Percentiles rank a stretch among this genome's conserved stretches.
Conservation (phyloP, 208 protist species). For the Trypanosoma scelopori region DNA sequence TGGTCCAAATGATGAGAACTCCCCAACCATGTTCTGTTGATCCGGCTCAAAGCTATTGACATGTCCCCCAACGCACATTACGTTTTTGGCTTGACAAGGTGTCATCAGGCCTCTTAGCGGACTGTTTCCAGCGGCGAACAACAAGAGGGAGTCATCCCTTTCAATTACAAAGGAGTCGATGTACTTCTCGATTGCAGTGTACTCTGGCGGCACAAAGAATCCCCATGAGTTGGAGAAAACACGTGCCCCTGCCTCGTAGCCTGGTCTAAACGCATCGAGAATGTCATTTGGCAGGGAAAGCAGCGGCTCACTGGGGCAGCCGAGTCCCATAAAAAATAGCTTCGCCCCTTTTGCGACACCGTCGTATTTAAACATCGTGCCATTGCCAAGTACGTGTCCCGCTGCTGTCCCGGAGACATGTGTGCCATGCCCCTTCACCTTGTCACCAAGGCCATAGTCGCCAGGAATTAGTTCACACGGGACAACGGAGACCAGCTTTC, state of each 20-base stretch:
- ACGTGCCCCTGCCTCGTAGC: slow-evolving; percentile 61
- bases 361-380: slow-evolving; percentile 38
- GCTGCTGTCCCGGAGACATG: slow-evolving; percentile 78
- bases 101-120: slow-evolving; percentile 30
- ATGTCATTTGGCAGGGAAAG: slow-evolving; percentile 59
- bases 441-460: slow-evolving; percentile 33
- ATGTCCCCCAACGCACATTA: slow-evolving; percentile 80
- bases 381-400: slow-evolving; percentile 31
- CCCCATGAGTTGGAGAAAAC: slow-evolving; percentile 92
- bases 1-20: slow-evolving; percentile 60
- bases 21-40: slow-evolving; percentile 38
- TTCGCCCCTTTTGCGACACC: slow-evolving; percentile 83
- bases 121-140: slow-evolving; percentile 82
- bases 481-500: slow-evolving; percentile 83
- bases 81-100: slow-evolving; percentile 84
- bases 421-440: slow-evolving; percentile 70
- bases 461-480: slow-evolving; percentile 25
- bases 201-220: slow-evolving; percentile 33
- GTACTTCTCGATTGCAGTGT: slow-evolving; percentile 60
- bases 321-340: slow-evolving; percentile 75
- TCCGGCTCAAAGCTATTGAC: slow-evolving; percentile 32
- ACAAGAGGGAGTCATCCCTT: slow-evolving; percentile 62
- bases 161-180: slow-evolving; percentile 63
- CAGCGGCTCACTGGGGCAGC: slow-evolving; percentile 12
- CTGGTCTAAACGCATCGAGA: slow-evolving; percentile 51